Conservation (phyloP, 306 rosid species). For the Psophocarpus tetragonolobus region DNA sequence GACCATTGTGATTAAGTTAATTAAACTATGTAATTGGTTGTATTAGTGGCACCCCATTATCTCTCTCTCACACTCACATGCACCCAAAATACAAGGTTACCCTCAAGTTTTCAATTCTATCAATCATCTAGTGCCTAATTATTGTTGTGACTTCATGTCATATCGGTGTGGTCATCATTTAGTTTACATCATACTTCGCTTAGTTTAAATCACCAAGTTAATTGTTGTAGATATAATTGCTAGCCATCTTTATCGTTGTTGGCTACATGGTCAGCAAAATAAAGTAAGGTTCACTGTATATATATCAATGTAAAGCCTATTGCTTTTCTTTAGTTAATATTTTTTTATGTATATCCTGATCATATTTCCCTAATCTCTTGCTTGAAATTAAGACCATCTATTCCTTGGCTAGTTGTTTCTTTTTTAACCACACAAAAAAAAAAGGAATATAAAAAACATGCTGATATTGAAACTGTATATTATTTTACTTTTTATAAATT, state of each 20-base stretch:
- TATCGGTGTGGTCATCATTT: slow-evolving; percentile 8
- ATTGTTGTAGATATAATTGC: slow-evolving; percentile 34
- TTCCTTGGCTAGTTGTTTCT: slow-evolving; percentile 1
- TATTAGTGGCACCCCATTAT: not conserved
- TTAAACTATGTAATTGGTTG: not conserved
- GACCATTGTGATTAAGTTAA: not conserved
- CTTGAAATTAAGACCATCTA: not conserved
- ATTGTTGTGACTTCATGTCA: slow-evolving; percentile 26
- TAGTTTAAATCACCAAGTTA: slow-evolving; percentile 24
- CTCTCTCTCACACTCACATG: not conserved
- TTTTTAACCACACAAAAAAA: slow-evolving; percentile 4
- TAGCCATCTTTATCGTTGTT: slow-evolving; percentile 39
- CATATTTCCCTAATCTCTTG: not conserved
- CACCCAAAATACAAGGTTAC: not conserved
- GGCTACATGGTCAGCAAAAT: slow-evolving; percentile 30
- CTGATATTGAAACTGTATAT: not conserved
- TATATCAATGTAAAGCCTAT: not conserved
- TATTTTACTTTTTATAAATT: not conserved
- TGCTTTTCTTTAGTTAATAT: not conserved
- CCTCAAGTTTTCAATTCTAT: slow-evolving; percentile 18
- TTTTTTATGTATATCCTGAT: not conserved
- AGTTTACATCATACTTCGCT: slow-evolving; percentile 32
- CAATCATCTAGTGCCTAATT: slow-evolving; percentile 22
- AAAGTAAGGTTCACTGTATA: slow-evolving; percentile 30
- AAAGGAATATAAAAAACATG: not conserved